Evolutionary conservation across 2,329 filamentous ascomycete species (phyloP), one percentile per base, ranked within the genome.

Genomic region (Thelonectria discophora): DNA sequence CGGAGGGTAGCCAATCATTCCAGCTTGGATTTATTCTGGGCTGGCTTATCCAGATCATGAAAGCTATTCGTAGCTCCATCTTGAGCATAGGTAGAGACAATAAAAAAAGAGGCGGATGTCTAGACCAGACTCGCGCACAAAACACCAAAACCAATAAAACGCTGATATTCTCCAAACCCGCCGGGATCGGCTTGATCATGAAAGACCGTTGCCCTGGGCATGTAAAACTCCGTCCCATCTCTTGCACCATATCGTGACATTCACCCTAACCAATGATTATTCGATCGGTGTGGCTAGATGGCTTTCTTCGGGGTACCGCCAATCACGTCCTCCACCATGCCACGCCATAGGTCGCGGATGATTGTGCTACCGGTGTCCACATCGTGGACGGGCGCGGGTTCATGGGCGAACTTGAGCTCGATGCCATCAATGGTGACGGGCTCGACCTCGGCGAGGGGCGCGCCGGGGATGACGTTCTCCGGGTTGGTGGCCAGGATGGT

Each of bases 401-500:
- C 75, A 63, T 86, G 82, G 10, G 77, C 77, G 68, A 85, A 84
- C 71, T 83, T 84, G 54, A 88, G 77, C 73, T 86, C 81, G 6
- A 85, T 78, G 48, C 85, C 81, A 71, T 88, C 85, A 8, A 86
- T 70, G 48, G 82, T 81, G 67, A 87, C 82, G n/a, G 81, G 81
- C 69, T 87, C 84, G n/a, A 88, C 79, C 70, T 85, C 84, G 9
- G 83, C 84, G 59, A 89, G 75, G 5, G 85, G 81, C 5, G 81
- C 78, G 2, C 80, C 79, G 3, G 84, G 78, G 3, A 82, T 72
- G 27, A 86, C 83, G 45, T 76, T 75, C 18, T 84, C 84, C 0
- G 86, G 86, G 75, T 87, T 77, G 7, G 81, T 79, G 11, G 86
- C 87, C 27, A 89, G 77, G 63, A 89, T 82, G 66, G 79, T 79